phyloP scores from a whole-genome alignment of 331 rosid species.

The Acacia concinna region DNA sequence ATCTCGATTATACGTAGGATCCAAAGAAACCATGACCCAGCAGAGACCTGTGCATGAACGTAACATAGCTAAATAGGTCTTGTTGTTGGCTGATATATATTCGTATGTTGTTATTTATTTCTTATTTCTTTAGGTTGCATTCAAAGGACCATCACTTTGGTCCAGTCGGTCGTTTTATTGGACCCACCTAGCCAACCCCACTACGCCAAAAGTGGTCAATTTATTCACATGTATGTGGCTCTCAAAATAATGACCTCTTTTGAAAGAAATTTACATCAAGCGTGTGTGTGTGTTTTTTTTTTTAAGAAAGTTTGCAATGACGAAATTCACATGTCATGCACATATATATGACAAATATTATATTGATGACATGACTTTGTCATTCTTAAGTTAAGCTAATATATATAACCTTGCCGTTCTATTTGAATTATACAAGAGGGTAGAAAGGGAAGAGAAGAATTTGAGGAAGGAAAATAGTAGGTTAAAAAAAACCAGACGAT shows the following conservation, averaged over 20 bases:
- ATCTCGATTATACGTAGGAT: neutral
- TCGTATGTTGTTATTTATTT: too few relatives aligned
- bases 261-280: neutral
- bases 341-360: neutral
- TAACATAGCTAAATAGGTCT: neutral
- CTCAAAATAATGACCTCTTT: neutral
- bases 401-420: neutral
- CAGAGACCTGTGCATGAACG: neutral
- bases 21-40: neutral
- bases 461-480: too few relatives aligned
- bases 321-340: neutral
- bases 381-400: neutral
- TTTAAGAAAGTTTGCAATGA: neutral
- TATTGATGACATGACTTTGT: neutral
- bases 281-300: neutral
- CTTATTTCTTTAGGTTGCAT: neutral
- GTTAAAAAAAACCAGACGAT: too few relatives aligned
- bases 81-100: constrained; percentile 14
- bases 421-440: neutral
- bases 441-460: too few relatives aligned
- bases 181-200: constrained; percentile 33
- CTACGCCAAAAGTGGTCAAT: neutral
- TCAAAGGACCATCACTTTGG: constrained; percentile 29
- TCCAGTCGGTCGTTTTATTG: constrained; percentile 11
- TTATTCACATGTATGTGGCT: neutral